Base-by-base conservation (phyloP, 129 eudicot species). In the Chrysanthemum lavandulifolium region DNA sequence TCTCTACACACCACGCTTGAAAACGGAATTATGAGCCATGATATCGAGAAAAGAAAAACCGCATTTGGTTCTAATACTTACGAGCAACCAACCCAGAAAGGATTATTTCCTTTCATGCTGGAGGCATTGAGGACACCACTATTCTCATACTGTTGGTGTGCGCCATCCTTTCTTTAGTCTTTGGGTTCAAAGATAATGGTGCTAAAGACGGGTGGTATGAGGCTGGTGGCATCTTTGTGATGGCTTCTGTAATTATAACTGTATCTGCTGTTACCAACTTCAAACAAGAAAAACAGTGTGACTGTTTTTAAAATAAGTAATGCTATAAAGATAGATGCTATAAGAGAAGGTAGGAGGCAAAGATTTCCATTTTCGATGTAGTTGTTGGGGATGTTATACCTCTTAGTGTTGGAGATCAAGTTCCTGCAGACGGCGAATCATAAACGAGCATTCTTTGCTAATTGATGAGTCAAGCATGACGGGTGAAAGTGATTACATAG, bases 401-500 rank as follows among this genome's bases (percentile, higher is more conserved):
- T 55, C 60, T 55, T 8, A 55, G 5, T n/a, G 2, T 15, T 0
- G 60, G 60, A 15, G 25, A 55, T 55, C 60, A 55, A 7, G 16
- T 55, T 13, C 60, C 60, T 1, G 60, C 60, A 5, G 23, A 55
- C 25, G 60, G 60, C 4, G 13, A 16, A 2, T 55, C 60, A 55
- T 55, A n/a, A 13, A 55, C 16, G 60, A 16, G 1, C 60, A 55
- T n/a, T 55, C 60, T 14, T 55, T 55, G 60, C 19, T 15, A 2
- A 8, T 55, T 55, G 23, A 55, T 13, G 60, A n/a, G 9, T 55
- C 60, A 15, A 14, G 60, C 10, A n/a, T 55, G 19, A 78, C 84
- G 3, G 91, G 88, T 0, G 84, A 83, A 61, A 75, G 82, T 36
- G 82, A 81, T 40, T 68, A 55, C 5, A 83, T 83, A 3, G 66